Base-by-base conservation (phyloP, 441 rosid genomes). In the Erodium chrysanthum region DNA sequence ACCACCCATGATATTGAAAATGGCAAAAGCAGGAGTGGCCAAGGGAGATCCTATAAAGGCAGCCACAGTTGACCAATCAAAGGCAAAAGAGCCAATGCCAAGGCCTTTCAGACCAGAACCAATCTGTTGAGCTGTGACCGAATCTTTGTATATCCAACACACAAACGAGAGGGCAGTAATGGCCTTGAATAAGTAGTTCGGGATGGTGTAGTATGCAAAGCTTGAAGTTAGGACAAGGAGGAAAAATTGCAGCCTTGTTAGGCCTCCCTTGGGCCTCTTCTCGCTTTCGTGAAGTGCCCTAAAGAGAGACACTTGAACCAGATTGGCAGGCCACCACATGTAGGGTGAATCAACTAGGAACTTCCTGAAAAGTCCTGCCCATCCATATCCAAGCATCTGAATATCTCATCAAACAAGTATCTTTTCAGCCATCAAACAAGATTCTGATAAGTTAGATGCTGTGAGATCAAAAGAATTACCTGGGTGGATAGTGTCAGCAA, bases 241-340 rank as follows among this genome's bases (percentile, higher is more conserved):
- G 73, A 84, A 82, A 76, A 84, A 80, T 54, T 81, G 86, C 59
- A 80, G 77, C 77, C 84, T 78, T 5, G 83, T 75, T n/a, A 71
- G 58, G 25, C 83, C 78, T 54, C 83, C 70, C 27, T 78, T 82
- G 0, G 66, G 74, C 70, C 83, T 67, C 22, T n/a, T 69, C 74
- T 84, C 82, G 14, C 10, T 67, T 33, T 82, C 82, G 33, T 84
- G 88, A 48, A 82, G 73, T 3, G 88, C 84, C 69, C 82, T 69
- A 25, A 84, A 82, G 64, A 82, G 82, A 14, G 86, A 84, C 59
- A 84, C 85, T 68, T 82, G 88, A 65, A 82, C 82, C 67, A 82
- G 78, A 78, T 82, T 84, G 0, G 74, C 29, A 31, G 85, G 85
- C 85, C 85, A 84, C 83, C 88, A 84, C 84, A 80, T 82, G 71